Evolutionary conservation across 2,329 filamentous ascomycete species (phyloP), one percentile per base, ranked within the genome.

Genomic region (Passalora sequoiae): DNA sequence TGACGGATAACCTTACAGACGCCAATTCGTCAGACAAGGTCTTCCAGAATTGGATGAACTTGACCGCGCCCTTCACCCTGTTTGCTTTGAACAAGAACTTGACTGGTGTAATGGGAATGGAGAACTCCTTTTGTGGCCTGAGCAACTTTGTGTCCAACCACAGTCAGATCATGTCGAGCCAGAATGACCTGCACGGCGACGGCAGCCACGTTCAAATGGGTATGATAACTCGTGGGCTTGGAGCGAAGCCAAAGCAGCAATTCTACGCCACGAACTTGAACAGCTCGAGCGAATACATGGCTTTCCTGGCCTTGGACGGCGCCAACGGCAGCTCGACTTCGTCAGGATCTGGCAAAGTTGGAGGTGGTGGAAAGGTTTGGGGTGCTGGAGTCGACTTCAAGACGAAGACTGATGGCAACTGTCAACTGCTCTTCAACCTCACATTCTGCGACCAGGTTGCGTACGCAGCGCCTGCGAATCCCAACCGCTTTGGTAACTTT

Each of bases 381-480:
- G 71, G 73, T 38, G 13, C 47, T 37, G 70, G 77, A 13, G 84
- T 84, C 38, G 74, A 72, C n/a, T 94, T 94, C 64, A 73, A 71
- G 5, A 96, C 91, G 6, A 88, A 89, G 62, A 72, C 79, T 80
- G 86, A 85, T 46, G 77, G 80, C 47, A 94, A 89, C 59, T 98
- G 92, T 64, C 83, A 84, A 47, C 75, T 98, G 29, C 75, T 97
- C 33, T 89, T 83, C 64, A 83, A 94, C 60, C 78, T 98, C n/a
- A 73, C 81, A 0, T 94, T 97, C 65, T 98, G 92, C 69, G 77
- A 83, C 54, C 80, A 91, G 56, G 84, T 91, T 36, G 87, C 91
- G 38, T 96, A 96, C 61, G 85, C 91, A 5, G 92, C 96, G 0
- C 92, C 92, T 0, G 82, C 84, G 29, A 94, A 94, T 58, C 74